Evolutionary conservation across 2,329 filamentous ascomycete genomes (phyloP).

Genomic region (Dothistroma septosporum): DNA sequence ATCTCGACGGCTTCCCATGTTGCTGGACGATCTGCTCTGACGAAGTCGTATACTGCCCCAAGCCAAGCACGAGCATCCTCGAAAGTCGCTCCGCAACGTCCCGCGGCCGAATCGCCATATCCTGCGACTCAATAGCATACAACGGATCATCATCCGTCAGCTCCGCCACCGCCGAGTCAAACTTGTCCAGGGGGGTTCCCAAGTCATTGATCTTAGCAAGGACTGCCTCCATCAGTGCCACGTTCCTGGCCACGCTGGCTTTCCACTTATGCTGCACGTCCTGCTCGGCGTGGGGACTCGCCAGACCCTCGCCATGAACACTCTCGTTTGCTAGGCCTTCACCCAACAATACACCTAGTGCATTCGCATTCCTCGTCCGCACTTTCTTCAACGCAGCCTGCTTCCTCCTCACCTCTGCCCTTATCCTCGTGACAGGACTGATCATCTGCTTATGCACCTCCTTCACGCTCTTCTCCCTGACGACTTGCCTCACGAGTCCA

Average conservation of each 20-base stretch:
- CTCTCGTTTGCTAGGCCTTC: conserved; percentile 66
- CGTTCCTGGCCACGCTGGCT: conserved; percentile 70
- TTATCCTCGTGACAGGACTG: conserved; percentile 71
- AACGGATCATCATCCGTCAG: conserved; percentile 52
- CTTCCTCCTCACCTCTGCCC: conserved; percentile 71
- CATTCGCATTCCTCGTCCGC: conserved; percentile 76
- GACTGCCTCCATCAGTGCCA: conserved; percentile 81
- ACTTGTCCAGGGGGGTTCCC: conserved; percentile 52
- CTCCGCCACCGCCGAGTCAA: conserved; percentile 54
- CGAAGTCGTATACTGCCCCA: conserved; percentile 62
- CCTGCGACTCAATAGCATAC: conserved; percentile 37
- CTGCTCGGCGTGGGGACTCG: conserved; percentile 11
- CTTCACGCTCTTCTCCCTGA: conserved; percentile 66
- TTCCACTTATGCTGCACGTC: conserved; percentile 57
- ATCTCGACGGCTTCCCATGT: conserved; percentile 69
- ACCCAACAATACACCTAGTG: conserved; percentile 80
- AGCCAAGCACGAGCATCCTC: conserved; percentile 61
- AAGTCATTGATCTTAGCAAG: conserved; percentile 65
- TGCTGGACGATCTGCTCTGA: conserved; percentile 55
- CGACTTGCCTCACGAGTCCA: conserved; percentile 68
- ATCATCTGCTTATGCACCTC: conserved; percentile 69
- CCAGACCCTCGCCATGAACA: conserved; percentile 32
- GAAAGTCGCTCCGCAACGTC: conserved; percentile 65
- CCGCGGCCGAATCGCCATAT: conserved; percentile 38
- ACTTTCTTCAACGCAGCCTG: conserved; percentile 67